phyloP scores from a whole-genome alignment of 2,329 filamentous ascomycete species.

The Fonsecaea nubica region DNA sequence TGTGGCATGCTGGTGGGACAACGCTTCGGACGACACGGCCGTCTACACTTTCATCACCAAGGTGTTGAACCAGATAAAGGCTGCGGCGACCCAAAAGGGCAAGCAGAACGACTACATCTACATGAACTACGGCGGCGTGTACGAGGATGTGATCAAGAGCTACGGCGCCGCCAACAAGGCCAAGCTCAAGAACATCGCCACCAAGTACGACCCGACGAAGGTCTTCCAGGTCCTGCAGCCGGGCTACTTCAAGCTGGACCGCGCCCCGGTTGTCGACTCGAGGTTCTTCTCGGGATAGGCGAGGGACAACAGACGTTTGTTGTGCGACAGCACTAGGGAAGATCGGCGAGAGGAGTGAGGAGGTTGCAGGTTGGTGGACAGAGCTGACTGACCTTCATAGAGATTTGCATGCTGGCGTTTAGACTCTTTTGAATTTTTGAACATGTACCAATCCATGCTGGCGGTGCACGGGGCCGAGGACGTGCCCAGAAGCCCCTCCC shows the following conservation, averaged over 20 bases:
- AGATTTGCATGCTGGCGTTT: background rate
- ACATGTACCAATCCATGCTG: no score
- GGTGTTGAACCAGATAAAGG: conserved; percentile 42
- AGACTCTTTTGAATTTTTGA: background rate
- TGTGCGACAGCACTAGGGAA: no score
- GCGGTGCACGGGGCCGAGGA: no score
- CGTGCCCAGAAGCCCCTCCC: no score
- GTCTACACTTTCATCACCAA: conserved; percentile 41
- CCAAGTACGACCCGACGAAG: conserved; percentile 50
- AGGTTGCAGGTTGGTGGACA: no score
- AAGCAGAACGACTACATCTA: conserved; percentile 49
- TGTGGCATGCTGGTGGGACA: conserved; percentile 43
- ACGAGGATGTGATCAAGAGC: conserved; percentile 50
- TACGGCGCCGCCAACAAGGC: conserved; percentile 50
- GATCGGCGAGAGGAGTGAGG: no score
- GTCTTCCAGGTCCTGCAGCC: conserved; percentile 52
- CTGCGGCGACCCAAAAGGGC: conserved; percentile 42
- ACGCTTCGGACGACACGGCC: conserved; percentile 44
- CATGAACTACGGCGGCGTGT: conserved; percentile 57
- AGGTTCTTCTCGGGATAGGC: conserved; percentile 4
- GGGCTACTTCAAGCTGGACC: conserved; percentile 53
- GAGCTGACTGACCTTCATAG: no score
- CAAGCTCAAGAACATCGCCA: conserved; percentile 45
- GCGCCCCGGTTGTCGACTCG: conserved; percentile 7
- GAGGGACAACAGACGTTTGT: no score